phyloP scores from a whole-genome alignment of 176 grass and related monocot species.

The Rhynchospora breviuscula region DNA sequence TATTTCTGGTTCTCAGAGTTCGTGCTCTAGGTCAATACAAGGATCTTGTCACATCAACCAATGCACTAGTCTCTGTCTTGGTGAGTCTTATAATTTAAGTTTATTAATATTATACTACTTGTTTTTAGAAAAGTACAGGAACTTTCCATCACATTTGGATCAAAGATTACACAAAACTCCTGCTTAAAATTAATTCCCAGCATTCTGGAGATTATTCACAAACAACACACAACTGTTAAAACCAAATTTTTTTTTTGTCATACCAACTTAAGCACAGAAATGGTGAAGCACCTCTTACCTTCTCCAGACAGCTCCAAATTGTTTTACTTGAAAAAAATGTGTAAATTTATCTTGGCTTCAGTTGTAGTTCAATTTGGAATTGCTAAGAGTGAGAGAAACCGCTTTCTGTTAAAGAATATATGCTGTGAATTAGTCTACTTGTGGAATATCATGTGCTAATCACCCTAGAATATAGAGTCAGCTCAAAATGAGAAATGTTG shows the following conservation, averaged over 20 bases:
- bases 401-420: neutral
- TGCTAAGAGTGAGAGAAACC: neutral
- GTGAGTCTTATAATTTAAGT: conserved; percentile 10
- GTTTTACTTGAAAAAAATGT: neutral
- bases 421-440: neutral
- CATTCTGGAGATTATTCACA: neutral
- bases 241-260: neutral
- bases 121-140: neutral
- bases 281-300: neutral
- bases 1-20: conserved; percentile 77
- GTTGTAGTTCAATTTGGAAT: neutral
- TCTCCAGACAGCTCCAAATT: neutral
- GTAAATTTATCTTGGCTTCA: neutral
- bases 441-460: neutral
- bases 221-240: neutral
- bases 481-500: neutral
- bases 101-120: neutral
- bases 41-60: conserved; percentile 95
- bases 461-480: neutral
- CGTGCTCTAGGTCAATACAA: conserved; percentile 67
- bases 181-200: neutral
- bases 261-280: neutral
- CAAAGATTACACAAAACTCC: neutral
- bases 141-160: neutral
- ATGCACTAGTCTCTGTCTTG: conserved; percentile 73